Evolutionary conservation across 495 filamentous ascomycete species (phyloP).

Genomic region (Penicillium verhagenii): DNA sequence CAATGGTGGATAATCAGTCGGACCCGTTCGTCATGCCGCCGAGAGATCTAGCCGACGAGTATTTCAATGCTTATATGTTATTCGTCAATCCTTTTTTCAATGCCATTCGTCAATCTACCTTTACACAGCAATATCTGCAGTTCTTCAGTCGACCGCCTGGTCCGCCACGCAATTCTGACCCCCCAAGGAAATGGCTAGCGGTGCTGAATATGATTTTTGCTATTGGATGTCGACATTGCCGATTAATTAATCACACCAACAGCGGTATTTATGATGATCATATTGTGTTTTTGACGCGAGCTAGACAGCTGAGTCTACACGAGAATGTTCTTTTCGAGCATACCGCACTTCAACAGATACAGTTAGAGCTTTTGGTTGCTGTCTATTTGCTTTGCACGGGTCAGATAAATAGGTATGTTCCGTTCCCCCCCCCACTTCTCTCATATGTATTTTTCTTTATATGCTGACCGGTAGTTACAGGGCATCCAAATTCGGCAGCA

Average conservation of each 20-base stretch:
- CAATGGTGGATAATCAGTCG: constrained; percentile 33
- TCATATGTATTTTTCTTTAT: too few species aligned
- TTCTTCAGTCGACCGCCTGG: constrained; percentile 26
- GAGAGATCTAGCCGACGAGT: constrained; percentile 46
- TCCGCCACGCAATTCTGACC: constrained; percentile 27
- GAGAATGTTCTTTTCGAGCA: constrained; percentile 52
- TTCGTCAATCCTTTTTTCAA: constrained; percentile 58
- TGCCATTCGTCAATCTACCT: constrained; percentile 47
- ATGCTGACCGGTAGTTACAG: constrained; percentile 32
- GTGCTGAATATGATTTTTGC: constrained; percentile 67
- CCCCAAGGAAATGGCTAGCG: constrained; percentile 51
- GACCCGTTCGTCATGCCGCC: constrained; percentile 53
- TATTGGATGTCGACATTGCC: constrained; percentile 49
- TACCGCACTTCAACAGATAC: constrained; percentile 59
- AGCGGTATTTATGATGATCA: constrained; percentile 43
- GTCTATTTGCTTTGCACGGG: constrained; percentile 60
- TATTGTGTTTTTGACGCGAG: constrained; percentile 56
- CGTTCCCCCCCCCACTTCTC: too few species aligned
- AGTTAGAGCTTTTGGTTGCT: constrained; percentile 51
- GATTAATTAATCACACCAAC: neutral
- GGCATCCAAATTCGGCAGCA: constrained; percentile 57
- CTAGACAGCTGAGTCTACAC: constrained; percentile 52
- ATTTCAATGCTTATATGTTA: constrained; percentile 54
- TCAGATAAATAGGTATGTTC: constrained; percentile 58
- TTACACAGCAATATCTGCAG: constrained; percentile 40